These are phyloP conservation scores for Cyberlindnera misumaiensis DNA, from an alignment of 805 yeast genomes.

Conservation along the genomic window DNA sequence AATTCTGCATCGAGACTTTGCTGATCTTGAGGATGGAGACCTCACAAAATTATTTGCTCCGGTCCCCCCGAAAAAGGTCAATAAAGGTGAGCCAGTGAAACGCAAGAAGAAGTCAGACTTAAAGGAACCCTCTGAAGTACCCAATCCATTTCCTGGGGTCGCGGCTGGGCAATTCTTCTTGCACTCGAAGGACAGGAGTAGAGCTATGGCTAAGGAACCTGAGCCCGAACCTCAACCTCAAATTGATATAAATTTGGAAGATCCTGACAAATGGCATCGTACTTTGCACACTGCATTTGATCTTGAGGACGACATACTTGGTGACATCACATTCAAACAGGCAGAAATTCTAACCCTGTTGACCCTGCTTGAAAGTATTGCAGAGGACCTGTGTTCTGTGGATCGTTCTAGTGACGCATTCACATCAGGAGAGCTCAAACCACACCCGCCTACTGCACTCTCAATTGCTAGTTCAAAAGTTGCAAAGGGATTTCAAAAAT, in stretches of 20 bases:
- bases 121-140: too few species aligned
- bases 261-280: constrained; percentile 13
- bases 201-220: too few species aligned
- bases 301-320: constrained; percentile 13
- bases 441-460: background rate
- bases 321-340: constrained; percentile 7
- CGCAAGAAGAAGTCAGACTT: too few species aligned
- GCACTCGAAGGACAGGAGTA: too few species aligned
- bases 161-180: too few species aligned
- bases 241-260: background rate
- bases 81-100: too few species aligned
- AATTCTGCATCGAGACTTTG: constrained; percentile 13
- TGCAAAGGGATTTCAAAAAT: background rate
- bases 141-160: too few species aligned
- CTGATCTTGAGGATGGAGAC: constrained; percentile 7
- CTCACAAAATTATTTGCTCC: background rate
- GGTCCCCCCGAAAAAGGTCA: background rate
- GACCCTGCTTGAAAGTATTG: background rate
- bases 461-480: background rate
- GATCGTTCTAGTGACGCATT: too few species aligned
- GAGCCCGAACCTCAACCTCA: too few species aligned
- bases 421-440: background rate
- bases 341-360: constrained; percentile 1
- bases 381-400: background rate
- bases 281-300: constrained; percentile 15